Base-by-base conservation (phyloP, 352 stramenopile genomes). In the Phytophthora vignae region DNA sequence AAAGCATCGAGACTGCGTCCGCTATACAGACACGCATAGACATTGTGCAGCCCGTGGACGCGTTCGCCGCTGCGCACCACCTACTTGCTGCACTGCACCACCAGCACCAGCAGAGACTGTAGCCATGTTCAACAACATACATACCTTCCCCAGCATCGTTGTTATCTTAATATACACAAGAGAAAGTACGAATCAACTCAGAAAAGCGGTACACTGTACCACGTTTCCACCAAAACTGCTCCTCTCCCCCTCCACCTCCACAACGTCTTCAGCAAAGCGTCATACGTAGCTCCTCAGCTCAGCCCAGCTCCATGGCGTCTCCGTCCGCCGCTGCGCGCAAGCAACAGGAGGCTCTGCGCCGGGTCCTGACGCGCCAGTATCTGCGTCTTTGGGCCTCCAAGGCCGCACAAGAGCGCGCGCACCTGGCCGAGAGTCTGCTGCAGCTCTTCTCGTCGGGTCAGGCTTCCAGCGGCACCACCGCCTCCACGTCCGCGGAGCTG, bases 361-460 rank as follows among this genome's bases (percentile, higher is more conserved):
- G 76, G 63, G 76, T 92, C 38, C 66, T 88, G 42, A 70, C 76
- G 65, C 85, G 83, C 67, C 83, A 76, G 58, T 65, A 49, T 25
- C 63, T 93, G 70, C 82, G 81, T n/a, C 40, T 82, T 2, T 93
- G 85, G 85, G 71, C 78, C 1, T 81, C 78, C 27, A 91, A 91
- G 55, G 79, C 81, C 49, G 58, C 60, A 6, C 85, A 91, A 71
- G 85, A 93, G 77, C 80, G 81, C n/a, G 53, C 53, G 25, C 60
- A 77, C 48, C 68, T 91, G 36, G 83, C 82, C 33, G 83, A 85
- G 36, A 78, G 79, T 48, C 61, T 93, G 2, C 53, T 90, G 40
- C 83, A 91, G 57, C 75, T 93, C 14, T 93, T 93, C 64, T 88
- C 80, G 10, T 36, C 71, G 68, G 8, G 73, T 82, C 6, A 71